Evolutionary conservation across 129 eudicot species (phyloP), one percentile per base, ranked within the genome.

Genomic region (Glebionis coronaria): DNA sequence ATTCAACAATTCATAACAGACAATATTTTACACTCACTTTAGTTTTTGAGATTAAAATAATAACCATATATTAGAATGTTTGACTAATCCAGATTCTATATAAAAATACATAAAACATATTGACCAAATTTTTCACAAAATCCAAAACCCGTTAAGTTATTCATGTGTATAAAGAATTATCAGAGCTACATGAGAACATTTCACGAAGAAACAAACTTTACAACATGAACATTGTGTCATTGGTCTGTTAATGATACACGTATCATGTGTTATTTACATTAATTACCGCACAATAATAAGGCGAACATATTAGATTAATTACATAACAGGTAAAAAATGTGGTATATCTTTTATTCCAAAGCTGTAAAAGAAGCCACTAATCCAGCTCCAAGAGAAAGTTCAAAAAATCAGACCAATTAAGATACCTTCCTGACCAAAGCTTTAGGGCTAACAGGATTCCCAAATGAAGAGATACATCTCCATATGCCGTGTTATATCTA

Each of bases 351-450:
- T 72, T 63, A 91, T 63, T 95, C 83, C 97, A 95, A 91, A 3
- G 81, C 20, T 5, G 97, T 95, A 25, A 91, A 86, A 58, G 73
- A 62, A 56, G 95, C 84, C 95, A 91, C 87, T 77, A 87, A 50
- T 23, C 82, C 84, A 21, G 97, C 95, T 54, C 97, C 97, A 35
- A 91, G 27, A 64, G 85, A 91, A 50, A 91, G 87, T 0, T 87
- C 74, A 56, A 81, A 10, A 72, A 87, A 90, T n/a, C 95, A 84
- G 51, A 73, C 84, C 1, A 90, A 75, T 65, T 90, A 91, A 72
- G 35, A 79, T 61, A n/a, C 97, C 97, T 72, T 91, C 97, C 87
- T 68, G 0, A 85, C 69, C 19, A 91, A 77, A 12, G 97, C 92
- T 69, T 88, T 57, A 9, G 95, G 90, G 80, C 97, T 91, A 44